Percentiles rank a stretch among this genome's conserved stretches.
Conservation (phyloP, 352 stramenopile genomes). For the Globisporangium polare region DNA sequence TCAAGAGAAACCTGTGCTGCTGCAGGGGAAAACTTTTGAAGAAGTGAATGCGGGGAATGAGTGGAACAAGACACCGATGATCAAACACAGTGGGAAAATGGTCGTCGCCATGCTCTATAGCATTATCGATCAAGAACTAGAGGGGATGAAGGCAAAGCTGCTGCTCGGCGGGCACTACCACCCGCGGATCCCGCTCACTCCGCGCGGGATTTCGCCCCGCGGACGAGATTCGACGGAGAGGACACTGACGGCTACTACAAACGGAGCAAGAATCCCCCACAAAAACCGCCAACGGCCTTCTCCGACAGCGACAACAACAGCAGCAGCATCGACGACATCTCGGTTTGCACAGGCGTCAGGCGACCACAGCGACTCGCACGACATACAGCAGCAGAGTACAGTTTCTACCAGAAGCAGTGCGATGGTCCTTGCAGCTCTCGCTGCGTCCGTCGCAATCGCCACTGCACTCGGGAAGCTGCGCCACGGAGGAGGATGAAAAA, state of each 20-base stretch:
- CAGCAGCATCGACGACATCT: neutral
- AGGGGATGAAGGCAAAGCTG: conserved; percentile 37
- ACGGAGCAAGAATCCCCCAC: neutral
- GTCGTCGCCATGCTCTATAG: conserved; percentile 81
- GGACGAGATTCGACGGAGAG: neutral
- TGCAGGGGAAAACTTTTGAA: conserved; percentile 79
- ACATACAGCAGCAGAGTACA: neutral
- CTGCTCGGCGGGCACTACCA: conserved; percentile 14
- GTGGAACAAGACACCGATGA: conserved; percentile 84
- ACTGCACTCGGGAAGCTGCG: conserved; percentile 6
- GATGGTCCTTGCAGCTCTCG: conserved; percentile 11
- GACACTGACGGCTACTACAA: neutral
- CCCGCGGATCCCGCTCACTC: conserved; percentile 16
- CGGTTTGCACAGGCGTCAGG: neutral
- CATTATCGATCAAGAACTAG: conserved; percentile 85
- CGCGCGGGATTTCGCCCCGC: neutral
- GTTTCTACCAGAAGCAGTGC: neutral
- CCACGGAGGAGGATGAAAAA: neutral
- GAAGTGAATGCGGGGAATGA: conserved; percentile 53
- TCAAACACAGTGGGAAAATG: conserved; percentile 78
- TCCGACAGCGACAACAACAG: neutral
- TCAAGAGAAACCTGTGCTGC: conserved; percentile 53
- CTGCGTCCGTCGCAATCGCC: conserved; percentile 10
- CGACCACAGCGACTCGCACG: neutral
- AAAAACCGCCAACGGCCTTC: neutral